Conservation (phyloP, 2,329 filamentous ascomycete genomes). For the Xylaria sp. region DNA sequence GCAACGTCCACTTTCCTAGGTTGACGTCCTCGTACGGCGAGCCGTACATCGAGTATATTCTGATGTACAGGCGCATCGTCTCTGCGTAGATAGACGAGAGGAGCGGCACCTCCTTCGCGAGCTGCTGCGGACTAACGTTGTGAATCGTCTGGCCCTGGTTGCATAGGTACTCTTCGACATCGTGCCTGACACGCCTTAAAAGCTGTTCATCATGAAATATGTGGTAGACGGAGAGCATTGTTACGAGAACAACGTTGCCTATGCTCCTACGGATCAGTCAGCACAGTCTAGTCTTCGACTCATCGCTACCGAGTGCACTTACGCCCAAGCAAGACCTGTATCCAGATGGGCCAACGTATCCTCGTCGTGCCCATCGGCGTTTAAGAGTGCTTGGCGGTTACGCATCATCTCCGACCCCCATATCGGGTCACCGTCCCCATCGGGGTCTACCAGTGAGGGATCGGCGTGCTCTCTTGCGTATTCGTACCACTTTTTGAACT, state of each 20-base stretch:
- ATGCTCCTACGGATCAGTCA: background rate
- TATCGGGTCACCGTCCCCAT: background rate
- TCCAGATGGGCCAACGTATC: background rate
- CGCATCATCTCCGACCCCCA: background rate
- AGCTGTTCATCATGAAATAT: background rate
- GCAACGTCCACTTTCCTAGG: constrained; percentile 31
- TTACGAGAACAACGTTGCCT: background rate
- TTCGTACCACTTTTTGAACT: background rate
- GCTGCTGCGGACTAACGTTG: background rate
- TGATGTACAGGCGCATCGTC: constrained; percentile 32
- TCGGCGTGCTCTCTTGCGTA: background rate
- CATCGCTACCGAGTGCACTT: background rate
- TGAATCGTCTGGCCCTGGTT: background rate
- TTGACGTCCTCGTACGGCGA: constrained; percentile 27
- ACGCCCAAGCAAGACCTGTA: background rate
- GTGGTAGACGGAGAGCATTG: background rate
- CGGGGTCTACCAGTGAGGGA: background rate
- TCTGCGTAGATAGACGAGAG: constrained; percentile 36
- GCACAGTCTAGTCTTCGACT: background rate
- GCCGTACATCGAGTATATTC: constrained; percentile 17
- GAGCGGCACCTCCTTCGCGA: background rate
- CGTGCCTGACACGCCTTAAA: too few relatives aligned
- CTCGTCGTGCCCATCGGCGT: background rate
- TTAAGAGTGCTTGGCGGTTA: background rate
- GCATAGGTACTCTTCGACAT: too few relatives aligned